Percentiles rank a stretch among this genome's conserved stretches.
These are phyloP conservation scores for Ambrosiella beaveri DNA, from an alignment of 2,329 filamentous ascomycete species.

Conservation along the genomic window DNA sequence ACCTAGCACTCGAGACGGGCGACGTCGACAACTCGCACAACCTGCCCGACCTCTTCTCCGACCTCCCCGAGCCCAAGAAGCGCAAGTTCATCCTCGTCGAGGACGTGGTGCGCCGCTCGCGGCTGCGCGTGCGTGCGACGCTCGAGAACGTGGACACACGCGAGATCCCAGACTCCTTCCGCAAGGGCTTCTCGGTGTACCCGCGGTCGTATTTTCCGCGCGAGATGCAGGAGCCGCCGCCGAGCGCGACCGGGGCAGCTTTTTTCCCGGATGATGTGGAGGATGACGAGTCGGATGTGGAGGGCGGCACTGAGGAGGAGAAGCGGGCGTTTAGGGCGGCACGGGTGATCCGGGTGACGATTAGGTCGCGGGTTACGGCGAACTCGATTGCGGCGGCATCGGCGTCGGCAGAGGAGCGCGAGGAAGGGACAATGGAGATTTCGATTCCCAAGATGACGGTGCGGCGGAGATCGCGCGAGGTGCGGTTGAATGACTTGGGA, in stretches of 20 bases:
- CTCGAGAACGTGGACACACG: slow-evolving; percentile 88
- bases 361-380: not conserved
- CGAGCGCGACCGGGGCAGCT: slow-evolving; percentile 53
- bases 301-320: slow-evolving; percentile 19
- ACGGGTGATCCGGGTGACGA: not conserved
- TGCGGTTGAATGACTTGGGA: slow-evolving; percentile 81
- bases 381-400: not conserved
- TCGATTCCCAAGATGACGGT: slow-evolving; percentile 59
- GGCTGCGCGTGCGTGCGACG: slow-evolving; percentile 77
- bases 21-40: slow-evolving; percentile 33
- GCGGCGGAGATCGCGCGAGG: slow-evolving; percentile 57
- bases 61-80: slow-evolving; percentile 76
- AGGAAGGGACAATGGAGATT: slow-evolving; percentile 22
- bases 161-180: slow-evolving; percentile 91
- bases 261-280: slow-evolving; percentile 55
- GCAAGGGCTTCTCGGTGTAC: slow-evolving; percentile 75
- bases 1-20: not conserved
- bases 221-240: slow-evolving; percentile 77
- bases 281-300: slow-evolving; percentile 29
- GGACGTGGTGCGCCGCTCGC: slow-evolving; percentile 62
- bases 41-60: slow-evolving; percentile 61
- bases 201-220: slow-evolving; percentile 83
- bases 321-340: not conserved
- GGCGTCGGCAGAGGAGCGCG: not conserved
- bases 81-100: slow-evolving; percentile 95